These are phyloP conservation scores for Mycotypha africana DNA, from an alignment of 371 early-diverging fungal species.

Conservation along the genomic window DNA sequence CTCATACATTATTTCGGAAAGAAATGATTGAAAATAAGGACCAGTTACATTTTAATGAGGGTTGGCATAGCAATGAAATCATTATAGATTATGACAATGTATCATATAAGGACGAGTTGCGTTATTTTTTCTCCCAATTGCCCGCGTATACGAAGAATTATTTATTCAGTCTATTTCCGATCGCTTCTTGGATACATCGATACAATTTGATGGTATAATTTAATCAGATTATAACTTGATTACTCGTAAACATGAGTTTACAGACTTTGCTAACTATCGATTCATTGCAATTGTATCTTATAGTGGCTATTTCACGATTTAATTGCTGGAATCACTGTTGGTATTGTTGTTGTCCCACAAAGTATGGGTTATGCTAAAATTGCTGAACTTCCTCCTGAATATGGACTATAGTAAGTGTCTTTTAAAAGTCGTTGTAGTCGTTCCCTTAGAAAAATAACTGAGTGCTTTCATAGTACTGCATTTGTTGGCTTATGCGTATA, in stretches of 20 bases:
- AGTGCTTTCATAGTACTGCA: slow-evolving; percentile 1
- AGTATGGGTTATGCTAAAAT: slow-evolving; percentile 82
- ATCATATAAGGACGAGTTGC: slow-evolving; percentile 9
- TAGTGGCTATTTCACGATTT: slow-evolving; percentile 80
- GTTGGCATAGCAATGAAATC: slow-evolving; percentile 8
- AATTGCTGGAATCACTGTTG: slow-evolving; percentile 87
- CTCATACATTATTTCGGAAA: too few relatives aligned
- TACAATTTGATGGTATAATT: slow-evolving; percentile 66
- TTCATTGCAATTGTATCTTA: slow-evolving; percentile 48
- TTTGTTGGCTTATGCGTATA: slow-evolving; percentile 40
- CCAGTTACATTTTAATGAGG: too few relatives aligned
- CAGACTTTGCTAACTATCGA: too few relatives aligned
- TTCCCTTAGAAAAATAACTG: too few relatives aligned
- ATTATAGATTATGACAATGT: slow-evolving; percentile 14
- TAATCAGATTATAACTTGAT: too few relatives aligned
- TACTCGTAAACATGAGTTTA: too few relatives aligned
- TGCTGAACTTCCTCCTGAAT: slow-evolving; percentile 62
- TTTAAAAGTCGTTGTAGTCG: neutral
- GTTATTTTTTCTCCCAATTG: slow-evolving; percentile 1
- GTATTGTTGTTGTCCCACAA: slow-evolving; percentile 82
- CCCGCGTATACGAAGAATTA: slow-evolving; percentile 11
- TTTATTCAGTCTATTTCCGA: slow-evolving; percentile 47
- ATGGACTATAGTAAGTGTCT: neutral
- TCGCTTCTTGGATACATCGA: slow-evolving; percentile 62
- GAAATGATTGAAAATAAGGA: too few relatives aligned